Percentiles rank a stretch among this genome's conserved stretches.
These are phyloP conservation scores for Linum trigynum DNA, from an alignment of 345 rosid species.

Conservation along the genomic window DNA sequence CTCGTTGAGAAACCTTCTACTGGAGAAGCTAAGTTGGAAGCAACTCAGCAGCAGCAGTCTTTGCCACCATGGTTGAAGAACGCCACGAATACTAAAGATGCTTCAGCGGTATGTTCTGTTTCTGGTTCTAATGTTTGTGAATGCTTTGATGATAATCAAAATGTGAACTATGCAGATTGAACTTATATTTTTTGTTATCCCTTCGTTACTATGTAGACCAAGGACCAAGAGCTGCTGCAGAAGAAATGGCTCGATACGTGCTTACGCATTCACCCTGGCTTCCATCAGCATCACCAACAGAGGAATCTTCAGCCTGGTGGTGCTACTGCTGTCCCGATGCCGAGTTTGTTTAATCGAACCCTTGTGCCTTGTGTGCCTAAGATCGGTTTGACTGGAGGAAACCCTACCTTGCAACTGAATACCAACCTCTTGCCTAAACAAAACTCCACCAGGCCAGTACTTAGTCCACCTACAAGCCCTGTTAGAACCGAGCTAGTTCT, in stretches of 20 bases:
- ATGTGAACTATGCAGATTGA: background rate
- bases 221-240: conserved; percentile 44
- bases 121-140: background rate
- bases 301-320: conserved; percentile 29
- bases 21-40: conserved; percentile 38
- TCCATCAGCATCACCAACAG: conserved; percentile 42
- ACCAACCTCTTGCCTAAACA: conserved; percentile 25
- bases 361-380: conserved; percentile 54
- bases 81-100: conserved; percentile 41
- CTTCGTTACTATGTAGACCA: conserved; percentile 26
- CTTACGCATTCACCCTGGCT: conserved; percentile 48
- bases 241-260: conserved; percentile 78
- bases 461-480: conserved; percentile 55
- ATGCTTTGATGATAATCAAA: background rate
- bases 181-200: background rate
- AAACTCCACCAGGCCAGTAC: conserved; percentile 16
- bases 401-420: conserved; percentile 23
- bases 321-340: conserved; percentile 33
- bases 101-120: conserved; percentile 25
- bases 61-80: conserved; percentile 73
- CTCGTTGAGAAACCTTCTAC: conserved; percentile 30
- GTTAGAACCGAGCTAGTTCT: conserved; percentile 81
- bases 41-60: conserved; percentile 20
- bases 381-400: conserved; percentile 35
- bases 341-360: conserved; percentile 39